Evolutionary conservation across 2,329 filamentous ascomycete species (phyloP), one percentile per base, ranked within the genome.

Genomic region (Dothidotthia symphoricarpi): DNA sequence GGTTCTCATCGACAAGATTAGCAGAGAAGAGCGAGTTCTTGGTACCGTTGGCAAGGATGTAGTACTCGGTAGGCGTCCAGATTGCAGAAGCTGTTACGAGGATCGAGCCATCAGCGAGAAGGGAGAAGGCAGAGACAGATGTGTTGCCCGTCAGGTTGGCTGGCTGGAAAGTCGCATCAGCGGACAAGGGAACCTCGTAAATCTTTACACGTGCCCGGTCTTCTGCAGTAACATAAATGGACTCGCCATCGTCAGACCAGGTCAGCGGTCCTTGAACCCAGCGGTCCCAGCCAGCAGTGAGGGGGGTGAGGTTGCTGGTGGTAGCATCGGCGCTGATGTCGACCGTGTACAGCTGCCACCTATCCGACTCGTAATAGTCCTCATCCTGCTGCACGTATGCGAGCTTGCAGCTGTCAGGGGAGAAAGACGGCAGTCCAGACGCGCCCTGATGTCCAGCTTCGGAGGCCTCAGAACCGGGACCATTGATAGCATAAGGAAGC

Each of bases 331-430:
- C 43, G 27, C 40, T 49, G 30, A 67, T 47, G 35, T 64, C 62
- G 17, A 62, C 47, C 22, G 54, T 53, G 49, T 67, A 67, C 6
- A 66, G 46, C 31, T 80, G 75, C 35, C 80, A 75, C 59, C 84
- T 83, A 69, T 95, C 88, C n/a, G 84, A 81, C 68, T 96, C 89
- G 61, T 95, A 95, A 50, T 62, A 63, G 31, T 63, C 58, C 22
- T 83, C 80, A 38, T 80, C 75, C 45, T 78, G 77, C 49, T 80
- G 77, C 85, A 93, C 90, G 63, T 93, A 95, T 4, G 81, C 86
- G 24, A 93, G 72, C 43, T 78, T 78, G 30, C 72, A 77, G 16
- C 86, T 85, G 55, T 86, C 77, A 2, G 81, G 80, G 3, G 87
- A 90, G 67, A 95, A 95, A 0, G 77, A 75, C 0, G 89, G 88